Evolutionary conservation across 768 basidiomycete genomes (phyloP), one percentile per base, ranked within the genome.

Genomic region (Leccinum subtestaceum): DNA sequence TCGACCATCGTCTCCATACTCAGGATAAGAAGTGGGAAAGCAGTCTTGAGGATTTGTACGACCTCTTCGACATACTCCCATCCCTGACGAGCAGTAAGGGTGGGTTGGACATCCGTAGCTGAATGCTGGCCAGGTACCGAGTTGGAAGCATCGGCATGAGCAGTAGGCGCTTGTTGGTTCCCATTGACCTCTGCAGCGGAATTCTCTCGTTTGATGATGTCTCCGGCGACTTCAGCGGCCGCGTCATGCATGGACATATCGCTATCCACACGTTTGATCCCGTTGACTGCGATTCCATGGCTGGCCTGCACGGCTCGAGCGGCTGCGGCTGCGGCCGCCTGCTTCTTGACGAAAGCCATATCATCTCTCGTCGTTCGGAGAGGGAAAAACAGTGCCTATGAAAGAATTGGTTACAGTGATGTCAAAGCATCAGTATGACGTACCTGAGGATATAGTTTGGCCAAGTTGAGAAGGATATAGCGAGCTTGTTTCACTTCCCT

Each of bases 1-100:
- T 99, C 97, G 4, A 95, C 90, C 82, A 98, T 90, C 15, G 93
- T 95, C 76, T 99, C 97, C 80, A 99, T 81, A 57, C 94, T 97
- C 21, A 98, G 78, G 31, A 96, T 92, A 36, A 99, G 82, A 7
- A 99, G 81, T 0, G 97, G 97, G 80, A 95, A 97, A 0, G 93
- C 88, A 0, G 96, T 97, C 77, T 99, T 98, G 66, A 98, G 80
- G 38, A 93, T 87, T 69, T 95, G 89, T 45, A 95, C 84, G 58
- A 98, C 85, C 69, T 98, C 97, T 21, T 99, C 97, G 7, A 97
- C 86, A 65, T 90, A 82, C 55, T 98, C 96, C 83, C 86, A 92
- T 27, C 92, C 85, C 65, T 91, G 89, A 32, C 87, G 84, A 51
- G 81, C 76, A 52, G 70, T 73, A 59, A 66, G 72, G 31, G 57